Percentiles rank a stretch among this genome's conserved stretches.
Evolutionary conservation across 1,139 yeast species (phyloP).

Genomic region (Sugiyamaella pinicola): DNA sequence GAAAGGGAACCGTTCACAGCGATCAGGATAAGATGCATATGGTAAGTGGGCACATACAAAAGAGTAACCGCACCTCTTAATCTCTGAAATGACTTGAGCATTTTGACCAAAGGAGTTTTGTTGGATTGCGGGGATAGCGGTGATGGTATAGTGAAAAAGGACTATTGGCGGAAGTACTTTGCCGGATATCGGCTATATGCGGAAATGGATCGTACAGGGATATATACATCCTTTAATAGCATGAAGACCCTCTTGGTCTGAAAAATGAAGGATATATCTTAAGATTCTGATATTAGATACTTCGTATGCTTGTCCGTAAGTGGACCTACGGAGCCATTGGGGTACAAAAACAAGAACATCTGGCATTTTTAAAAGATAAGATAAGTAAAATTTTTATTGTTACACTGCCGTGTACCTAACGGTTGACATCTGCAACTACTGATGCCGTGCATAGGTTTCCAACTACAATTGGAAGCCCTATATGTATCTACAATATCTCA

Average conservation of each 20-base stretch:
- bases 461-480: neutral
- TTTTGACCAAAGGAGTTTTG: slow-evolving; percentile 18
- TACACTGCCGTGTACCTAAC: neutral
- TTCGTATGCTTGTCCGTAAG: no score
- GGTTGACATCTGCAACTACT: neutral
- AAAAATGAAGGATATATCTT: neutral
- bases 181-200: neutral
- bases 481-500: no score
- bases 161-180: neutral
- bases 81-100: slow-evolving; percentile 36
- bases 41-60: slow-evolving; percentile 37
- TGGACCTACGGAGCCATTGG: no score
- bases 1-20: slow-evolving; percentile 4
- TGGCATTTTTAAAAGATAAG: slow-evolving; percentile 1
- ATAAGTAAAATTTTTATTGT: neutral
- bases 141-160: neutral
- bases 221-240: neutral
- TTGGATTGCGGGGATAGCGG: neutral
- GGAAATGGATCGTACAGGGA: neutral
- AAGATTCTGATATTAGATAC: neutral
- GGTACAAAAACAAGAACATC: no score
- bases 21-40: no score
- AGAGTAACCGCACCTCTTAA: slow-evolving; percentile 36
- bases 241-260: neutral
- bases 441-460: slow-evolving; percentile 4